Evolutionary conservation across 2,329 filamentous ascomycete genomes (phyloP).

Genomic region (Aspergillus udagawae): DNA sequence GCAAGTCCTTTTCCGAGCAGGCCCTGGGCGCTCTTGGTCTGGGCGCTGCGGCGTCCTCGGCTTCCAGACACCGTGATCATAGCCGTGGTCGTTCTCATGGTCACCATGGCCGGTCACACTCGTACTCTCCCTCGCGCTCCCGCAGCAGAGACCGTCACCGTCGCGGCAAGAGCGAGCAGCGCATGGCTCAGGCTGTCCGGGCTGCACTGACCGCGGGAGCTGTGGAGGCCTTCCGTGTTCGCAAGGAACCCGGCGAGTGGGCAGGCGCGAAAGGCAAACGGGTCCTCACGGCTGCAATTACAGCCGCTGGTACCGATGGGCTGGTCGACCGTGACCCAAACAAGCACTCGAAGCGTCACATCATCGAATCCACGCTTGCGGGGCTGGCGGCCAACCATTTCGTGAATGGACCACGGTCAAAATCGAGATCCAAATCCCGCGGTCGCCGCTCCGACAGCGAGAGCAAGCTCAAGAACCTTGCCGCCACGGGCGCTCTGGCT

Average conservation of each 20-base stretch:
- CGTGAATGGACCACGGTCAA: conserved; percentile 74
- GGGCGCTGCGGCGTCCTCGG: conserved; percentile 44
- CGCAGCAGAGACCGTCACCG: conserved; percentile 52
- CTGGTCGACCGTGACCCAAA: conserved; percentile 65
- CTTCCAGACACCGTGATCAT: conserved; percentile 46
- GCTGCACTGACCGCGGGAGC: conserved; percentile 86
- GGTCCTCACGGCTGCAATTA: conserved; percentile 78
- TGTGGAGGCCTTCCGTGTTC: conserved; percentile 84
- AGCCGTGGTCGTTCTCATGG: conserved; percentile 38
- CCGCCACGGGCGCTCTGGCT: conserved; percentile 42
- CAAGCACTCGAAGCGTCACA: conserved; percentile 72
- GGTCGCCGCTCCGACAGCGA: conserved; percentile 40
- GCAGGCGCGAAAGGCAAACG: conserved; percentile 88
- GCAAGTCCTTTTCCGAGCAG: conserved; percentile 46
- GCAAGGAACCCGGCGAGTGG: conserved; percentile 86
- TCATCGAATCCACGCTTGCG: conserved; percentile 82
- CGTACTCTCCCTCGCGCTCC: conserved; percentile 46
- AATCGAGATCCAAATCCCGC: conserved; percentile 62
- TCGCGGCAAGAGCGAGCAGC: conserved; percentile 51
- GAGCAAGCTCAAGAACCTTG: conserved; percentile 40
- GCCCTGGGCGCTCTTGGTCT: conserved; percentile 56
- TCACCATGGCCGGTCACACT: conserved; percentile 43
- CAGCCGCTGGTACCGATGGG: conserved; percentile 81
- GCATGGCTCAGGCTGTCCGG: conserved; percentile 82
- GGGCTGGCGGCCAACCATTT: conserved; percentile 82